A percentile compares a stretch with the other conserved stretches of the same genome.
phyloP scores from a whole-genome alignment of 805 yeast species.

The Starmerella powellii region DNA sequence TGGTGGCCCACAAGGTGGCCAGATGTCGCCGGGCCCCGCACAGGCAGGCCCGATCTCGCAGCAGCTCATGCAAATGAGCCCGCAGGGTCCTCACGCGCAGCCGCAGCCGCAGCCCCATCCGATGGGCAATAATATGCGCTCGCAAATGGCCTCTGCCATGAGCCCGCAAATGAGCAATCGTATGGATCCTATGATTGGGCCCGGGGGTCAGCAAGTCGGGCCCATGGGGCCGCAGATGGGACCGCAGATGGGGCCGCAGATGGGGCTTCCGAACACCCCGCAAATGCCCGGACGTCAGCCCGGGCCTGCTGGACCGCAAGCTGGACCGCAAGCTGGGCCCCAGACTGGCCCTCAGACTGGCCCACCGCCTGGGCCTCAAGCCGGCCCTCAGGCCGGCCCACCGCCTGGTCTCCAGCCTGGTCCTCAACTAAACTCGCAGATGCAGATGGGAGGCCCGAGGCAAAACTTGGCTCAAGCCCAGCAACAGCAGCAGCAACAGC shows the following conservation, averaged over 20 bases:
- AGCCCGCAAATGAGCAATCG: too few species aligned
- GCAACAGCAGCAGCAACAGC: constrained; percentile 1
- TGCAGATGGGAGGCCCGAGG: too few species aligned
- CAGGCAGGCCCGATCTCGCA: too few species aligned
- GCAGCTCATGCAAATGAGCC: not conserved
- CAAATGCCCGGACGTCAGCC: not conserved
- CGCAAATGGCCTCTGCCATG: too few species aligned
- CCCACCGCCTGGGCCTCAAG: not conserved
- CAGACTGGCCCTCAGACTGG: not conserved
- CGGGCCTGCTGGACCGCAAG: not conserved
- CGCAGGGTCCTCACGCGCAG: not conserved
- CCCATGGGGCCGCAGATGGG: too few species aligned
- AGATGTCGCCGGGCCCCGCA: constrained; percentile 1
- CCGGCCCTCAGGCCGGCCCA: not conserved
- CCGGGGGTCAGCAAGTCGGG: too few species aligned
- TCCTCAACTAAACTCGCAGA: too few species aligned
- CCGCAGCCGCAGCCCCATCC: not conserved
- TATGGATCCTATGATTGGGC: too few species aligned
- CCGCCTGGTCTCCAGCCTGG: too few species aligned
- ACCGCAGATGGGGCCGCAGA: constrained; percentile 5
- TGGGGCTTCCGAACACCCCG: constrained; percentile 1
- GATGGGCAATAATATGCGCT: too few species aligned
- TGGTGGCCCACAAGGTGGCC: not conserved
- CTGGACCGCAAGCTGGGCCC: not conserved
- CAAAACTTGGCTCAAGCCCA: not conserved